Percentiles rank a stretch among this genome's conserved stretches.
These are phyloP conservation scores for Coffea eugenioides DNA, from an alignment of 257 asterid species.

Conservation along the genomic window DNA sequence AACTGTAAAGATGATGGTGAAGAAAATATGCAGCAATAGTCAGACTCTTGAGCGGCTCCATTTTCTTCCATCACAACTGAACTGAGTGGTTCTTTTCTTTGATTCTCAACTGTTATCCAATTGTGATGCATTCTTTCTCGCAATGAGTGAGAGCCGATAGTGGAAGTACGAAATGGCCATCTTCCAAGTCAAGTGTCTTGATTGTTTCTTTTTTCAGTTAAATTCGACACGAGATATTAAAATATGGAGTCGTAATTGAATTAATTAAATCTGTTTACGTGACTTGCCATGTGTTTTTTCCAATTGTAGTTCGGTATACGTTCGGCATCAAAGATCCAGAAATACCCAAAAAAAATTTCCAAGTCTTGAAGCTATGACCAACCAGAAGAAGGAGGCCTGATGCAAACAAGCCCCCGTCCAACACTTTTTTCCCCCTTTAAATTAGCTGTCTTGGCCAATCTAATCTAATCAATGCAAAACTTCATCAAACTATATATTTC, in stretches of 20 bases:
- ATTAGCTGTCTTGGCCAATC: too few species aligned
- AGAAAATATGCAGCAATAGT: background rate
- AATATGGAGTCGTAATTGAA: too few species aligned
- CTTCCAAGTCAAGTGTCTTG: too few species aligned
- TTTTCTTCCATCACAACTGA: background rate
- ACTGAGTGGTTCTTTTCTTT: background rate
- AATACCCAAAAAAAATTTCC: background rate
- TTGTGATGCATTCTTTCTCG: background rate
- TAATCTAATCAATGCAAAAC: background rate
- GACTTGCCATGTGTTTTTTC: too few species aligned
- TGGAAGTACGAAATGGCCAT: background rate
- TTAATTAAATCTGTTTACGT: too few species aligned
- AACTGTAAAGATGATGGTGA: background rate
- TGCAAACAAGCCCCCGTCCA: background rate
- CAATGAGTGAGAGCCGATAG: background rate
- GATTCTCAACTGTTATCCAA: background rate
- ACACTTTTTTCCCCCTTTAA: background rate
- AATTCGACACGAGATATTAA: too few species aligned
- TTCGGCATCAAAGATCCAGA: background rate
- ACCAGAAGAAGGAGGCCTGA: background rate
- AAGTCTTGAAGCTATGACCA: background rate
- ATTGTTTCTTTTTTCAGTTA: too few species aligned
- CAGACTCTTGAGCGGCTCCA: background rate
- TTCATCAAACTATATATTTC: too few species aligned
- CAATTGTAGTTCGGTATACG: too few species aligned